Conservation (phyloP, 352 stramenopile genomes). For the Elongisporangium anandrum region DNA sequence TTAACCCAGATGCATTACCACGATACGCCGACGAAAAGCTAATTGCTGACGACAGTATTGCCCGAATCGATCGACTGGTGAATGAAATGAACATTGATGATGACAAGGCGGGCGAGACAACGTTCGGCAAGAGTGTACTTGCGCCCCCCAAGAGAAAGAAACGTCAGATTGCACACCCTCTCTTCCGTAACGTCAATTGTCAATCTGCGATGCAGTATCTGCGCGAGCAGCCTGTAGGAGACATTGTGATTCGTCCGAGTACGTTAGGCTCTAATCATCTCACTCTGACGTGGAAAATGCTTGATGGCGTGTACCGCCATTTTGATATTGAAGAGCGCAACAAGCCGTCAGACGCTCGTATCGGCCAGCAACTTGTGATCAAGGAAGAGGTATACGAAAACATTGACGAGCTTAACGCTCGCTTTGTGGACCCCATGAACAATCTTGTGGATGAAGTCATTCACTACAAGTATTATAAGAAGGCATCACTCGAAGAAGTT, state of each 20-base stretch:
- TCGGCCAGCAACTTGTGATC: slow-evolving; percentile 78
- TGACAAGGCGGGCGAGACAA: slow-evolving; percentile 38
- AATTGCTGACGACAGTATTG: slow-evolving; percentile 62
- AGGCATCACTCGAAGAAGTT: slow-evolving; percentile 56
- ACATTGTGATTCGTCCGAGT: slow-evolving; percentile 85
- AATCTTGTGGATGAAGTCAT: slow-evolving; percentile 81
- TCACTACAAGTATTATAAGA: slow-evolving; percentile 87
- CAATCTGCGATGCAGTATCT: slow-evolving; percentile 78
- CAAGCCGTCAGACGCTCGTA: slow-evolving; percentile 79
- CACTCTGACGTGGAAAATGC: slow-evolving; percentile 87
- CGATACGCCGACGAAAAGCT: slow-evolving; percentile 46
- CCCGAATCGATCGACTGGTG: slow-evolving; percentile 68
- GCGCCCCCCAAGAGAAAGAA: slow-evolving; percentile 74
- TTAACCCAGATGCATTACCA: slow-evolving; percentile 54
- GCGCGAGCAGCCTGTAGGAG: slow-evolving; percentile 68
- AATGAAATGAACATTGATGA: slow-evolving; percentile 73
- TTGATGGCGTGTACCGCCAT: slow-evolving; percentile 83
- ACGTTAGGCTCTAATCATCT: slow-evolving; percentile 81
- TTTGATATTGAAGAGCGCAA: slow-evolving; percentile 87
- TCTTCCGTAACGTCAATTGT: slow-evolving; percentile 88
- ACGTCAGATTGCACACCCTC: slow-evolving; percentile 77
- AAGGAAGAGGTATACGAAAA: slow-evolving; percentile 86
- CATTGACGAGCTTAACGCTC: slow-evolving; percentile 86
- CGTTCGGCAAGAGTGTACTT: slow-evolving; percentile 29
- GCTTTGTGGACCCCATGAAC: slow-evolving; percentile 89